Percentiles rank a stretch among this genome's conserved stretches.
Evolutionary conservation across 768 basidiomycete genomes (phyloP).

Genomic region (Xerocomus potaroensis): DNA sequence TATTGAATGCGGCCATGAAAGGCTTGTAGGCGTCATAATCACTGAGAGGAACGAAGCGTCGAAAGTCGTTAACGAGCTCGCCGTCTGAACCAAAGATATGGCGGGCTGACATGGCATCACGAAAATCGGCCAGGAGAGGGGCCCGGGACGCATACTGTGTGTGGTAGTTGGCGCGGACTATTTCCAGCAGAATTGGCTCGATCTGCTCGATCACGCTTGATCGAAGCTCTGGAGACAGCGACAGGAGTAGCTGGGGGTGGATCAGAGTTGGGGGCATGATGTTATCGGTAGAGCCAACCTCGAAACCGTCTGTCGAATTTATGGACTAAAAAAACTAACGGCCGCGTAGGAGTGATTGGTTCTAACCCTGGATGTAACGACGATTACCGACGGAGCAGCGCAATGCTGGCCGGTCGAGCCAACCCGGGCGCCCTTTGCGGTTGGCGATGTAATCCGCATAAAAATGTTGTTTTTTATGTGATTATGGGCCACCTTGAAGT

Average conservation of each 20-base stretch:
- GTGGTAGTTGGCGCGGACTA: conserved; percentile 1
- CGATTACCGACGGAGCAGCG: no score
- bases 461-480: no score
- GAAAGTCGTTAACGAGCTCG: conserved; percentile 2
- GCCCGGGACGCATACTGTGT: conserved; percentile 3
- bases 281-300: no score
- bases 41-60: not conserved
- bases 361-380: no score
- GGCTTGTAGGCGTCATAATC: conserved; percentile 11
- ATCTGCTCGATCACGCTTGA: not conserved
- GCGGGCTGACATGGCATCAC: not conserved
- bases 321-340: no score
- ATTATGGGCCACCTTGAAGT: no score
- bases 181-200: not conserved
- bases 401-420: no score
- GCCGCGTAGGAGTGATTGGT: no score
- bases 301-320: no score
- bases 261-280: not conserved
- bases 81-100: not conserved
- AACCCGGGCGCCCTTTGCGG: no score
- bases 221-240: not conserved
- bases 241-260: not conserved
- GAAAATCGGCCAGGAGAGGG: conserved; percentile 1
- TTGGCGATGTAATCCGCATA: no score
- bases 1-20: conserved; percentile 6